Evolutionary conservation across 768 basidiomycete genomes (phyloP).

Genomic region (Suillus decipiens): DNA sequence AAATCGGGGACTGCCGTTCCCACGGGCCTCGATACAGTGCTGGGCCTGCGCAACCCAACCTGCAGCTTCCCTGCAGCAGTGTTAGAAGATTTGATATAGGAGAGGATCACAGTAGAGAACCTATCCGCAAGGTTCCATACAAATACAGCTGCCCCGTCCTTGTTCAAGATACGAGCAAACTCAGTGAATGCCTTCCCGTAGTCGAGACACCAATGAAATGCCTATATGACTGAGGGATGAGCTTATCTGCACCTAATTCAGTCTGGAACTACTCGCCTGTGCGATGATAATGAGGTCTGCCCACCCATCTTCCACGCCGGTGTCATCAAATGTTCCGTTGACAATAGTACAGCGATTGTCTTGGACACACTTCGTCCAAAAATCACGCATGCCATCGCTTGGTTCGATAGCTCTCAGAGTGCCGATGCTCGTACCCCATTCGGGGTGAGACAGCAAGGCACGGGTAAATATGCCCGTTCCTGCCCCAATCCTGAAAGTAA

Average conservation of each 20-base stretch:
- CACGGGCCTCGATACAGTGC: slow-evolving; percentile 60
- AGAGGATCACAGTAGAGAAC: slow-evolving; percentile 33
- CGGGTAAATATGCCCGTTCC: slow-evolving; percentile 92
- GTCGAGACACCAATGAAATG: slow-evolving; percentile 93
- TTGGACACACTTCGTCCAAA: background rate
- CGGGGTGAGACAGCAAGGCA: slow-evolving; percentile 61
- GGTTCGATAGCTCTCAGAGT: slow-evolving; percentile 78
- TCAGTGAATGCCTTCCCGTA: slow-evolving; percentile 64
- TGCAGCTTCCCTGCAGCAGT: slow-evolving; percentile 49
- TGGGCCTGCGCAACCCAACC: slow-evolving; percentile 78
- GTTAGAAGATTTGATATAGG: background rate
- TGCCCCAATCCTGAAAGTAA: slow-evolving; percentile 61
- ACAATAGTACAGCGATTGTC: slow-evolving; percentile 34
- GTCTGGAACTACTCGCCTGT: slow-evolving; percentile 45
- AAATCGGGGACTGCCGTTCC: slow-evolving; percentile 79
- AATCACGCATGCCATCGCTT: slow-evolving; percentile 78
- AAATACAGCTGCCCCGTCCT: slow-evolving; percentile 63
- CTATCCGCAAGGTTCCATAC: slow-evolving; percentile 93
- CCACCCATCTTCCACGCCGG: slow-evolving; percentile 61
- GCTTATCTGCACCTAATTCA: slow-evolving; percentile 26
- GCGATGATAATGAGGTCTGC: slow-evolving; percentile 83
- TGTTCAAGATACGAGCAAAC: slow-evolving; percentile 69
- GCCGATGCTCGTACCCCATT: slow-evolving; percentile 49
- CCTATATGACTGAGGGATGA: slow-evolving; percentile 42
- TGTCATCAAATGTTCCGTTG: slow-evolving; percentile 72